Evolutionary conservation across 1,284 basidiomycete genomes (phyloP), one percentile per base, ranked within the genome.

Genomic region (Leccinum solheimii): DNA sequence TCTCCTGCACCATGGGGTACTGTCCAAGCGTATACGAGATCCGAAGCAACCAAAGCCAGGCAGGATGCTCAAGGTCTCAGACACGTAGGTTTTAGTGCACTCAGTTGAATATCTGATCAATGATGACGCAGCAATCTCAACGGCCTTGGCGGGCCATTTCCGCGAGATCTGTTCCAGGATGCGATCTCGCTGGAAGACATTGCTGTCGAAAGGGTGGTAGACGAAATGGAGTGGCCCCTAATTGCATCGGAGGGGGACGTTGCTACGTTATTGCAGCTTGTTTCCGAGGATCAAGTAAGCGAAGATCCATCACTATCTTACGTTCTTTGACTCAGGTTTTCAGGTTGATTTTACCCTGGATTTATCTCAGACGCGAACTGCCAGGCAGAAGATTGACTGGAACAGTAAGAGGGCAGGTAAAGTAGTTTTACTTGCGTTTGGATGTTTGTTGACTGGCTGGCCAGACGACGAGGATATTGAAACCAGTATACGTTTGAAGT

Each of bases 361-460:
- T 66, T 85, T 85, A 2, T 78, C 82, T n/a, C 81, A 82, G 60
- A 79, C 86, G 5, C 83, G 80, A 65, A 74, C 76, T 19, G 82
- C 82, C 26, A 82, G 88, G 9, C 68, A 76, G 13, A 75, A 72
- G 13, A 76, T 92, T 32, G 88, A 92, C 69, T 90, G 89, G 86
- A 90, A 93, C 66, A 93, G 91, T 75, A 92, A 92, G 79, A 92
- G 89, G 80, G 88, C 90, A 66, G 89, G 91, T 87, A 60, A 64
- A 79, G 75, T 40, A 21, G 40, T 51, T 56, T 59, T 23, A 51
- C 32, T 57, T 38, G 14, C 56, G 53, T 53, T 38, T 51, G 32
- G 56, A 57, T 5, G 14, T 30, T 30, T 48, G 27, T 51, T 60
- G n/a, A 60, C 53, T 55, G 57, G 57, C 16, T 51, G 40, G 48